Evolutionary conservation across 1,284 basidiomycete species (phyloP).

Genomic region (Blastosporella zonata): DNA sequence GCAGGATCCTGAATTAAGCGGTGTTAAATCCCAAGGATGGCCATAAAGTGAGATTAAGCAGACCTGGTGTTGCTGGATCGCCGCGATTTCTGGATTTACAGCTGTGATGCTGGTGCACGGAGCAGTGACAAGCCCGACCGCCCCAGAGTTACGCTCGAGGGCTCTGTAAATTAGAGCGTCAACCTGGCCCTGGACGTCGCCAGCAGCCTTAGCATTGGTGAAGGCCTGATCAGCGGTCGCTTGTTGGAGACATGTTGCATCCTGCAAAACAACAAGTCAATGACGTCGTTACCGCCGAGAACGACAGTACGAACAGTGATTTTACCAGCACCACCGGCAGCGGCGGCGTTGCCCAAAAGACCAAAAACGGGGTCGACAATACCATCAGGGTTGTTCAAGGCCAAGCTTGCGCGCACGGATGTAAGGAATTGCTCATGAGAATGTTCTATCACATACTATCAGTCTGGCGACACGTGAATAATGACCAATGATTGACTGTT

Average conservation of each 20-base stretch:
- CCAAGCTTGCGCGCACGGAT: constrained; percentile 44
- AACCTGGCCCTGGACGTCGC: constrained; percentile 55
- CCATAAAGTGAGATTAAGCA: constrained; percentile 3
- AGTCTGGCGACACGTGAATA: constrained; percentile 6
- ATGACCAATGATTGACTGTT: constrained; percentile 6
- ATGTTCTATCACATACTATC: constrained; percentile 46
- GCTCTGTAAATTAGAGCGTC: constrained; percentile 63
- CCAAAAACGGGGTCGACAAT: constrained; percentile 65
- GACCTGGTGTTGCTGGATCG: constrained; percentile 62
- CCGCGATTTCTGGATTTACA: constrained; percentile 65
- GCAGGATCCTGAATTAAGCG: constrained; percentile 50
- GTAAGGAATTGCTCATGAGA: constrained; percentile 59
- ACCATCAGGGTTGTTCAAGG: constrained; percentile 56
- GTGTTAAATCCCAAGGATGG: background rate
- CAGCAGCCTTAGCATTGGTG: constrained; percentile 65
- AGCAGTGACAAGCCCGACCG: constrained; percentile 48
- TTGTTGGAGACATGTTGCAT: constrained; percentile 64
- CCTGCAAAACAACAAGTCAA: constrained; percentile 29
- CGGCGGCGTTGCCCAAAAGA: constrained; percentile 63
- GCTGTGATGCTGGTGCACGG: constrained; percentile 55
- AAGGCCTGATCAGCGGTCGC: constrained; percentile 66
- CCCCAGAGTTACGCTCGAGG: constrained; percentile 63
- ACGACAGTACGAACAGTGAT: constrained; percentile 39
- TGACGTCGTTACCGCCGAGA: background rate
- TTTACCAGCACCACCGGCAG: constrained; percentile 48